Evolutionary conservation across 176 grass and related monocot genomes (phyloP).

Genomic region (Oryza punctata): DNA sequence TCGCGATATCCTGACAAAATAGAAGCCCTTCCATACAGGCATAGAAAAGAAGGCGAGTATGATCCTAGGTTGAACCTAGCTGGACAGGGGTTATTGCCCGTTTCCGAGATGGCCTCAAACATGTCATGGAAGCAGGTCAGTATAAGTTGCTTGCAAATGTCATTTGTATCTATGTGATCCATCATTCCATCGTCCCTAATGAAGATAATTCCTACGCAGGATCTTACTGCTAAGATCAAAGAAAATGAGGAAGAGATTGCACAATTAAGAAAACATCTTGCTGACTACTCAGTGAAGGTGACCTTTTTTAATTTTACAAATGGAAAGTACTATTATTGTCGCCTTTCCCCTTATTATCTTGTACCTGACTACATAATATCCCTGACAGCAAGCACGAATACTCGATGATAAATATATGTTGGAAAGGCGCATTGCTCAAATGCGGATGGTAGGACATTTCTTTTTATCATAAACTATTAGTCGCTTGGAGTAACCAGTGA

Average conservation of each 20-base stretch:
- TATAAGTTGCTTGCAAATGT: slow-evolving; percentile 10
- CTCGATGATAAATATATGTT: slow-evolving; percentile 64
- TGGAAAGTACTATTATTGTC: neutral
- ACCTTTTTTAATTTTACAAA: neutral
- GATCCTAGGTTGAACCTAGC: slow-evolving; percentile 56
- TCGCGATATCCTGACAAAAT: neutral
- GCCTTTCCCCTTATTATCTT: slow-evolving; percentile 30
- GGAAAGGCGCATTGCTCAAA: slow-evolving; percentile 87
- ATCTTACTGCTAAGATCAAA: slow-evolving; percentile 72
- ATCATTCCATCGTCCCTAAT: slow-evolving; percentile 26
- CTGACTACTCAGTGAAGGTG: slow-evolving; percentile 83
- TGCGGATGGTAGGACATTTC: slow-evolving; percentile 63
- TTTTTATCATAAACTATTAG: slow-evolving; percentile 1
- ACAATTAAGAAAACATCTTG: slow-evolving; percentile 78
- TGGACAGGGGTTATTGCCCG: slow-evolving; percentile 57
- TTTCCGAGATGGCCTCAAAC: slow-evolving; percentile 59
- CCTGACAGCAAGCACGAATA: slow-evolving; percentile 79
- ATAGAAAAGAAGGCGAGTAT: slow-evolving; percentile 65
- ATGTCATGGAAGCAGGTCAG: slow-evolving; percentile 80
- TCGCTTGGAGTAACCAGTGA: slow-evolving; percentile 1
- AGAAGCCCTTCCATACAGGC: slow-evolving; percentile 39
- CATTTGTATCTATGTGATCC: slow-evolving; percentile 2
- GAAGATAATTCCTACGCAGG: slow-evolving; percentile 46
- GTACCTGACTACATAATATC: slow-evolving; percentile 36
- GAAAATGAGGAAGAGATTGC: slow-evolving; percentile 83